phyloP scores from a whole-genome alignment of 768 basidiomycete genomes.

The Udeniomyces megalosporus region DNA sequence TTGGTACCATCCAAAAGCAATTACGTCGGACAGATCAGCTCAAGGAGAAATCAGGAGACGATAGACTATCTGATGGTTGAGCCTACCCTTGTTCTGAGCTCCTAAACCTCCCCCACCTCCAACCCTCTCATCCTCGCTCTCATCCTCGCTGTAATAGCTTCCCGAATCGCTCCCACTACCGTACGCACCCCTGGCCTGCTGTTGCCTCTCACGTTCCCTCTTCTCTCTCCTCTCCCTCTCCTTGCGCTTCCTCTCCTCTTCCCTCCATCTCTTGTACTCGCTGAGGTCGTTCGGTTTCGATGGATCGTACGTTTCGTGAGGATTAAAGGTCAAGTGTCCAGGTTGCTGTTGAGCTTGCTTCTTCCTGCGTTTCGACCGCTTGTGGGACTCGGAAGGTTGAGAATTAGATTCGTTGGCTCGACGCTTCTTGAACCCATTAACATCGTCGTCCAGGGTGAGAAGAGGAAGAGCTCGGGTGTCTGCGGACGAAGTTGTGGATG shows the following conservation, averaged over 20 bases:
- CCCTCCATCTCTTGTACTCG: slow-evolving; percentile 69
- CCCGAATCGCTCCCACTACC: slow-evolving; percentile 31
- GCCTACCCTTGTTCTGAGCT: slow-evolving; percentile 28
- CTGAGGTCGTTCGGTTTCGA: slow-evolving; percentile 73
- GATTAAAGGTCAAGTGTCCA: not conserved
- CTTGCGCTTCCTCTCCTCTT: slow-evolving; percentile 51
- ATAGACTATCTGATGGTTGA: slow-evolving; percentile 28
- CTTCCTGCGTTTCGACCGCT: slow-evolving; percentile 44
- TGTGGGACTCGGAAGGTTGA: slow-evolving; percentile 41
- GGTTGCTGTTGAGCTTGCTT: not conserved
- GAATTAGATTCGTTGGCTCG: slow-evolving; percentile 25
- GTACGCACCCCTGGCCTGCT: slow-evolving; percentile 35
- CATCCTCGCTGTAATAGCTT: slow-evolving; percentile 38
- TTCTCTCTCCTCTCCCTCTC: slow-evolving; percentile 30
- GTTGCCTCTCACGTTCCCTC: not conserved
- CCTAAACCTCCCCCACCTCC: slow-evolving; percentile 28
- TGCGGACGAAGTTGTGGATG: not conserved
- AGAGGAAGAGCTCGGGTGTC: slow-evolving; percentile 39
- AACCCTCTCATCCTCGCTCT: slow-evolving; percentile 39
- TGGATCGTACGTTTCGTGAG: slow-evolving; percentile 45
- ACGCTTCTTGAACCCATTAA: slow-evolving; percentile 51
- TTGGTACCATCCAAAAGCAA: too few species aligned
- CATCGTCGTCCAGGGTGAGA: slow-evolving; percentile 75
- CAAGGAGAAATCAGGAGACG: not conserved
- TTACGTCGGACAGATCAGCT: too few species aligned